phyloP scores from a whole-genome alignment of 2,329 filamentous ascomycete genomes.

The Diaporthe sp. region DNA sequence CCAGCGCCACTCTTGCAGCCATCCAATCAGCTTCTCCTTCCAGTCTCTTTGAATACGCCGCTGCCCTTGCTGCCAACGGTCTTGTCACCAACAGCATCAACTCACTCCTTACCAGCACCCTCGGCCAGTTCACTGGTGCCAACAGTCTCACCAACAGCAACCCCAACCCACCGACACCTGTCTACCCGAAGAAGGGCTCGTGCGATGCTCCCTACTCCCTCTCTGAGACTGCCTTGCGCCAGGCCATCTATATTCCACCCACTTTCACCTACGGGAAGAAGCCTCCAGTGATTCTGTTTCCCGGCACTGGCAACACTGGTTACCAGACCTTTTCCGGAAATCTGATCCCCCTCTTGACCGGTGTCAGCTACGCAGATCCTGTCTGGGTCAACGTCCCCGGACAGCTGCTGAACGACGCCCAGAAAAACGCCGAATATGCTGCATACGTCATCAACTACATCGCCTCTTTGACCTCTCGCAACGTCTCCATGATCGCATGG shows the following conservation, averaged over 20 bases:
- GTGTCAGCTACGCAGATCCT: constrained; percentile 58
- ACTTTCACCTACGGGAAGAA: constrained; percentile 60
- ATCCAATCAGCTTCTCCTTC: not conserved
- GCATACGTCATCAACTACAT: constrained; percentile 72
- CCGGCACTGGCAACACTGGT: constrained; percentile 64
- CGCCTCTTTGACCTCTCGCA: constrained; percentile 38
- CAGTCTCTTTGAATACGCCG: not conserved
- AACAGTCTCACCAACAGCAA: not conserved
- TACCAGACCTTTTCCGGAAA: constrained; percentile 59
- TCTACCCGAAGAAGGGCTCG: constrained; percentile 51
- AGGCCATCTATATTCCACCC: constrained; percentile 65
- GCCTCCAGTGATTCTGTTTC: constrained; percentile 64
- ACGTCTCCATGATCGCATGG: constrained; percentile 63
- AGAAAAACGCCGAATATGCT: constrained; percentile 66
- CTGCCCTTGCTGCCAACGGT: not conserved
- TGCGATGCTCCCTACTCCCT: constrained; percentile 63
- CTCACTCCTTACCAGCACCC: not conserved
- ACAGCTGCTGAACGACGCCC: constrained; percentile 60
- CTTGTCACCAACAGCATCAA: not conserved
- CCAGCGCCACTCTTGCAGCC: constrained; percentile 1
- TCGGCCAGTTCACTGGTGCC: not conserved
- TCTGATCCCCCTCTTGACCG: constrained; percentile 61
- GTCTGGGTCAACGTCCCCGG: constrained; percentile 69
- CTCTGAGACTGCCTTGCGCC: constrained; percentile 58
- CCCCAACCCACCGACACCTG: not conserved